Base-by-base conservation (phyloP, 2,329 filamentous ascomycete genomes). In the Lasiodiplodia citricola region DNA sequence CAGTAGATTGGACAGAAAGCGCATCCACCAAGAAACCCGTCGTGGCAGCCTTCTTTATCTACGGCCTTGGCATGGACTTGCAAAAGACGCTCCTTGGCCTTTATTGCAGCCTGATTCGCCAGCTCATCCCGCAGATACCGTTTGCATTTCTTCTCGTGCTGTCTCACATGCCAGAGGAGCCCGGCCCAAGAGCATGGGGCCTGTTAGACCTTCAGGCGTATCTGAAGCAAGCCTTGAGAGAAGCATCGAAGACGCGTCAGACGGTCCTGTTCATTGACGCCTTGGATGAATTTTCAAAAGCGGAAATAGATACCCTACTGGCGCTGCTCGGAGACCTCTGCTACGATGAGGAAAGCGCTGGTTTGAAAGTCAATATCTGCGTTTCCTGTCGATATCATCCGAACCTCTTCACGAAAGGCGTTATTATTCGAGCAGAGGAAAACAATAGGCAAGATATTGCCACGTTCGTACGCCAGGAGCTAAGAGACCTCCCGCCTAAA, bases 211-310 rank as follows among this genome's bases (percentile, higher is more conserved):
- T 62, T 16, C 38, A 31, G n/a, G 25, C n/a, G 4, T 7, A 28
- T 4, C 18, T 62, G 2, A 47, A 62, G 18, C 23, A 50, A 8
- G 21, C 6, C 7, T 18, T 62, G 14, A 13, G 14, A 14, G 11
- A 47, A n/a, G 57, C 57, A 2, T 23, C 37, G 3, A 62, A 13
- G 4, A 18, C 38, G 14, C 38, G 57, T 2, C 57, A 38, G 14
- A 62, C 47, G 7, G 28, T 41, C 5, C 7, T 62, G 14, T 62
- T 62, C 21, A 62, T 62, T 23, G 57, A 62, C 21, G 57, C 57
- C n/a, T 11, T 62, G 21, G 37, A 62, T 31, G 57, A 62, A 18
- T 62, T 41, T 13, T 28, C 57, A 2, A 23, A 2, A 4, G 13
- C 14, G 13, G 21, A 31, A 8, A 16, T 28, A 28, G 51, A 54